Evolutionary conservation across 176 grass and related monocot species (phyloP), one percentile per base, ranked within the genome.

Genomic region (Aegilops longissima): DNA sequence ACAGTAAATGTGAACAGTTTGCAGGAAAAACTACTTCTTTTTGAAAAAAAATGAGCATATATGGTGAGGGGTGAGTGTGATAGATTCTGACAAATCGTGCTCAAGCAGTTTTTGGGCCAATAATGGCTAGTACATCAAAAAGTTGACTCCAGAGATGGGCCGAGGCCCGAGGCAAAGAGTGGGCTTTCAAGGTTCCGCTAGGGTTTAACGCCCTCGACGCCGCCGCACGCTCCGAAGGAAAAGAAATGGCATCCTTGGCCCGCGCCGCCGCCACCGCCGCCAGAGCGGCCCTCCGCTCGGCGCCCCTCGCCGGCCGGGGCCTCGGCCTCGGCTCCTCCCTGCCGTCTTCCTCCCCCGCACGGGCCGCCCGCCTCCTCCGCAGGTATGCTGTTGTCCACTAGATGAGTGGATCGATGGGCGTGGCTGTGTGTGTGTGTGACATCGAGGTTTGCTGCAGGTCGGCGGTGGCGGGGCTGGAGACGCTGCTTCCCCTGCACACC

Each of bases 401-500:
- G 2, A 11, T 18, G 16, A 18, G 25, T 34, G 76, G 5, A 72
- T 64, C 13, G 29, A 35, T 36, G 9, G 34, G 29, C 24, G 24
- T 18, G 67, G 29, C 29, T 44, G 10, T 42, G 39, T 10, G 39
- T 42, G 66, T 16, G 79, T 12, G 11, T 12, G 49, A 86, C 40
- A 8, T 44, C 0, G 21, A 12, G 31, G 8, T 67, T 24, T 5
- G 33, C 18, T 86, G 73, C 66, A 90, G 88, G 84, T 78, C 84
- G 23, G 79, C 84, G 5, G 79, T 80, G 54, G 79, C 88, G 11
- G 84, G 73, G 8, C 73, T 86, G n/a, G 90, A 94, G 40, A 88
- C 88, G 9, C 35, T 90, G 79, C 73, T 92, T 83, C 88, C 90
- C 24, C 86, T 95, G 36, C 93, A 92, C 70, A 95, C 68, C 27